Conservation (phyloP, 2,329 filamentous ascomycete species). For the Venturia nashicola region DNA sequence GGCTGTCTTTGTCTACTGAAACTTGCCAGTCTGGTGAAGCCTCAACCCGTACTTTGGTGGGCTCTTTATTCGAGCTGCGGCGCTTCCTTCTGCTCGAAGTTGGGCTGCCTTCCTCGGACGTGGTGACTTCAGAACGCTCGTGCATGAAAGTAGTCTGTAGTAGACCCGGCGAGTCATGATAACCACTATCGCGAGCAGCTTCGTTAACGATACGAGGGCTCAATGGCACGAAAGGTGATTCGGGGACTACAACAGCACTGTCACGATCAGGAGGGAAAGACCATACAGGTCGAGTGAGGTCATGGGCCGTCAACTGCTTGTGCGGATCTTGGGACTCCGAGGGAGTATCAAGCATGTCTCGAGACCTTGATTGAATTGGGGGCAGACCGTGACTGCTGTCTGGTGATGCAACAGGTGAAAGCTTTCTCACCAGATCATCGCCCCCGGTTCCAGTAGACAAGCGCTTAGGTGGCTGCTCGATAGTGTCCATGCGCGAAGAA, state of each 20-base stretch:
- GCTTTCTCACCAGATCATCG: background rate
- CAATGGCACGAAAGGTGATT: conserved; percentile 24
- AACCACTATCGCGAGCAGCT: conserved; percentile 30
- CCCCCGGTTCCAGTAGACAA: background rate
- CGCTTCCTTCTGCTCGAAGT: background rate
- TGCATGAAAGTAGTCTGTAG: background rate
- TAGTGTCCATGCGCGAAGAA: conserved; percentile 17
- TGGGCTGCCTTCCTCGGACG: background rate
- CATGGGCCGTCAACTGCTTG: conserved; percentile 7
- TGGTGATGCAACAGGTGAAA: background rate
- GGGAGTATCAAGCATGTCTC: conserved; percentile 3
- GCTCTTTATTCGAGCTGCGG: conserved; percentile 6
- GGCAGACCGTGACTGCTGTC: background rate
- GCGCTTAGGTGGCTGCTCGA: conserved; percentile 2
- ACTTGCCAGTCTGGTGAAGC: conserved; percentile 14
- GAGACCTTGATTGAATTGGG: background rate
- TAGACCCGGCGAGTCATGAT: conserved; percentile 21
- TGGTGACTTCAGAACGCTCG: background rate
- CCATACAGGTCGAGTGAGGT: conserved; percentile 19
- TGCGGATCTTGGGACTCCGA: background rate
- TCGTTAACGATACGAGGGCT: conserved; percentile 15
- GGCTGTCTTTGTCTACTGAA: background rate
- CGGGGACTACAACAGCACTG: conserved; percentile 31
- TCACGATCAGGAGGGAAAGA: conserved; percentile 29
- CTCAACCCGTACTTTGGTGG: conserved; percentile 13